Percentiles rank a stretch among this genome's conserved stretches.
These are phyloP conservation scores for Calonectria pseudoreteaudii DNA, from an alignment of 2,329 filamentous ascomycete species.

Conservation along the genomic window DNA sequence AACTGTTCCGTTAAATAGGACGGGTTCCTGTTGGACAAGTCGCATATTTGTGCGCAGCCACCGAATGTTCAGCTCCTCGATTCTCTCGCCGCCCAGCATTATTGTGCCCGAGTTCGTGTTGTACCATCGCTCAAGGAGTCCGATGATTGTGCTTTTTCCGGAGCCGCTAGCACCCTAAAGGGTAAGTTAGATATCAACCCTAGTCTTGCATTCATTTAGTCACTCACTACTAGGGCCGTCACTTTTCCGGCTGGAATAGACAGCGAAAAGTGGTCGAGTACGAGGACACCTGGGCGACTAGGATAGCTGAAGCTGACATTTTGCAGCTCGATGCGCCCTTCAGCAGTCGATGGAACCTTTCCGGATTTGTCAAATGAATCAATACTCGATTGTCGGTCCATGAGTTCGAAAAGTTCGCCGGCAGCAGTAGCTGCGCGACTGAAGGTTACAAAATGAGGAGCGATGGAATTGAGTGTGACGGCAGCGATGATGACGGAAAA, in stretches of 20 bases:
- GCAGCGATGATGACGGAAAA: conserved; percentile 54
- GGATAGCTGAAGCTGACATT: conserved; percentile 57
- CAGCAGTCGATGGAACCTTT: conserved; percentile 37
- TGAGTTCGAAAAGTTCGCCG: conserved; percentile 50
- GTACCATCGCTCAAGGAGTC: conserved; percentile 52
- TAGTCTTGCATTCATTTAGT: not conserved
- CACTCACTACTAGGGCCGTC: conserved; percentile 50
- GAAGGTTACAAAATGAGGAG: conserved; percentile 52
- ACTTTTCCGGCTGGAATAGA: conserved; percentile 56
- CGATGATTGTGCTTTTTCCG: conserved; percentile 52
- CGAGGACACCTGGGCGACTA: conserved; percentile 51
- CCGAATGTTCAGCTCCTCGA: conserved; percentile 46
- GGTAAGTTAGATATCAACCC: not conserved
- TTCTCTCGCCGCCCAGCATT: conserved; percentile 45
- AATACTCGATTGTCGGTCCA: conserved; percentile 51
- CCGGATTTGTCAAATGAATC: conserved; percentile 46
- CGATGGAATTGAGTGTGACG: conserved; percentile 49
- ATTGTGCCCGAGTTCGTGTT: conserved; percentile 45
- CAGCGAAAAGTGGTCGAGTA: conserved; percentile 54
- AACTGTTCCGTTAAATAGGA: conserved; percentile 16
- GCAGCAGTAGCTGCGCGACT: conserved; percentile 51
- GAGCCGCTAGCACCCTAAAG: conserved; percentile 26
- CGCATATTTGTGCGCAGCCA: conserved; percentile 50
- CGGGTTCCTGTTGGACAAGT: conserved; percentile 44
- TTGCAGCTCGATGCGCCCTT: conserved; percentile 49